Base-by-base conservation (phyloP, 305 asterid genomes). In the Solanum hybrid region DNA sequence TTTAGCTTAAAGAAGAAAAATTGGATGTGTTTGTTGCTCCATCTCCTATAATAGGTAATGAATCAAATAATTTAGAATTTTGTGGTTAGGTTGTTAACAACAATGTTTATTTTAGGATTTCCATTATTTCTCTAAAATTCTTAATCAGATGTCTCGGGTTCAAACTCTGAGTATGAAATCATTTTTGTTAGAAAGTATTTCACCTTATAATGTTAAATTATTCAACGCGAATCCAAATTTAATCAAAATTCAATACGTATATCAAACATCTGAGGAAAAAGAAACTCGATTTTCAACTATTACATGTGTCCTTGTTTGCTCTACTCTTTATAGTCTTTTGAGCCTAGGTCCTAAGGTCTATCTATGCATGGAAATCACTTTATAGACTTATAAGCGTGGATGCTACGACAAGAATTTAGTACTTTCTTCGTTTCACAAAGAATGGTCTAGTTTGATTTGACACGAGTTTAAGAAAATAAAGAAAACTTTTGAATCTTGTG, bases 1-100 rank as follows among this genome's bases (percentile, higher is more conserved):
- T 77, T 36, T n/a, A 78, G 34, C 64, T 37, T 80, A 80, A 24
- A 38, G 66, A 80, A 80, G 66, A 6, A 80, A 26, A 13, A 82
- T 2, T 40, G 3, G 17, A 42, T 42, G 87, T 82, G 27, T 5
- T 82, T 40, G 27, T 40, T 26, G 72, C 37, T 81, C 2, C 37
- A 81, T 80, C 37, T 80, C 36, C 24, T 81, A 81, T 81, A 40
- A 12, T 42, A 27, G 71, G 86, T 81, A 81, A 81, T 76, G 81
- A 76, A 76, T 32, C 80, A 8, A 76, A 32, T 81, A 8, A 81
- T 42, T 15, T 81, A 42, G 86, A 81, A 81, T 1, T 27, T 42
- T 81, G 71, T 7, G 26, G 71, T 80, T 72, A 72, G 10, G 10
- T 27, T 27, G 56, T 80, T 38, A 4, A 14, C 69, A 6, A 38